Base-by-base conservation (phyloP, 2,329 filamentous ascomycete species). In the Pezicula radicicola region DNA sequence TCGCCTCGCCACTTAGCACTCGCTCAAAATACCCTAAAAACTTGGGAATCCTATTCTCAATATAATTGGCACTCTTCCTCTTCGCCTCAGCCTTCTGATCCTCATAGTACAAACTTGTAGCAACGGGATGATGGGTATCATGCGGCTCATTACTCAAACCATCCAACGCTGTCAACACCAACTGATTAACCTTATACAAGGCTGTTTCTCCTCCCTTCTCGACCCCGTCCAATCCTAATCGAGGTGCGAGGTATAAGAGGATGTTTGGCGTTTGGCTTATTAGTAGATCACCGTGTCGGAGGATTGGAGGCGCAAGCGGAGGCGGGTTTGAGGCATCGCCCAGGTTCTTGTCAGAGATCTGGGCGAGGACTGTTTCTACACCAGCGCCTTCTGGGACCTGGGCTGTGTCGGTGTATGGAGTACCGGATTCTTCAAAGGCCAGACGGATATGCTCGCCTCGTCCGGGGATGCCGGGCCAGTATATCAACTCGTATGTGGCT, bases 381-480 rank as follows among this genome's bases (percentile, higher is more conserved):
- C 80, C 42, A 19, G 15, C 85, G n/a, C 76, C 70, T 28, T 79
- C 64, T 13, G 71, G 53, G 57, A 77, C 10, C 10, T 30, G 78
- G 51, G 78, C 76, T 3, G 76, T 72, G 70, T 92, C 88, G 21
- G 69, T 80, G 73, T 90, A 92, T 4, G 77, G 66, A 1, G 80
- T 80, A 16, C 78, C 78, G 18, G 82, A 76, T 48, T 87, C 87
- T 70, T 92, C 88, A 58, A 93, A 81, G 15, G 78, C 77, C 10
- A 93, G 79, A 19, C 89, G 87, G 64, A 91, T 72, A 66, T 83
- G 82, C 66, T 93, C 89, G 55, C 84, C 89, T 46, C 89, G 85
- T 39, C 89, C 89, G 33, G 89, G 89, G 25, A 90, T 33, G 33
- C 52, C 54, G 15, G 60, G 54, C 55, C 56, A 61, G 49, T 60